Evolutionary conservation across 2,329 filamentous ascomycete species (phyloP), one percentile per base, ranked within the genome.

Genomic region (Aspergillus sergii): DNA sequence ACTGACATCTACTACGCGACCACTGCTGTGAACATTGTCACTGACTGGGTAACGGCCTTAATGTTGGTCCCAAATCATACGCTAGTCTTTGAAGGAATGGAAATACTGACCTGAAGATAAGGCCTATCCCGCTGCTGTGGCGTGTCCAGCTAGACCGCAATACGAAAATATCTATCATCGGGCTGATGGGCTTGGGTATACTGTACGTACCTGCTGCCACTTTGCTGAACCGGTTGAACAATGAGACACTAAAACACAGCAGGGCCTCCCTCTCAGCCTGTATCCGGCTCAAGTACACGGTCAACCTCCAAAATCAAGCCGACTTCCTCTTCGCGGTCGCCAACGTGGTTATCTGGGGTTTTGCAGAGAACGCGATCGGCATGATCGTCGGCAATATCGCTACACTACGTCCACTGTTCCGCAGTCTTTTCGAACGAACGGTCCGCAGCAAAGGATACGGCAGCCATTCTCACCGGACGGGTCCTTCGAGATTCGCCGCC

Each of bases 301-400:
- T 78, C 41, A 73, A 77, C 14, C 79, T 81, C 61, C 77, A 73
- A 61, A 71, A 79, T 63, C 74, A 76, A 5, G 62, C 67, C 12
- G 78, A 82, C 58, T 81, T 78, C 66, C 76, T 81, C 69, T 80
- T 72, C 69, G 70, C 73, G 59, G 76, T 79, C 10, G 78, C 78
- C 41, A 76, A 78, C 53, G 80, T 82, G 41, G 78, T 77, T 0
- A 74, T 81, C 58, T 84, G 81, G 81, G 81, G 81, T 4, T 77
- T 83, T 36, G 76, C 83, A 28, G 83, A 84, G 64, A 80, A 82
- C 39, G 83, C 81, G 11, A 82, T 80, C 21, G 83, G 83, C 21
- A 83, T 85, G 64, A 76, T 81, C 9, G 82, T 83, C 14, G 82
- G 81, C 3, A 83, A 81, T 9, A 73, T 82, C 43, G 80, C 81